Base-by-base conservation (phyloP, 2,329 filamentous ascomycete species). In the Huntiella decipiens region DNA sequence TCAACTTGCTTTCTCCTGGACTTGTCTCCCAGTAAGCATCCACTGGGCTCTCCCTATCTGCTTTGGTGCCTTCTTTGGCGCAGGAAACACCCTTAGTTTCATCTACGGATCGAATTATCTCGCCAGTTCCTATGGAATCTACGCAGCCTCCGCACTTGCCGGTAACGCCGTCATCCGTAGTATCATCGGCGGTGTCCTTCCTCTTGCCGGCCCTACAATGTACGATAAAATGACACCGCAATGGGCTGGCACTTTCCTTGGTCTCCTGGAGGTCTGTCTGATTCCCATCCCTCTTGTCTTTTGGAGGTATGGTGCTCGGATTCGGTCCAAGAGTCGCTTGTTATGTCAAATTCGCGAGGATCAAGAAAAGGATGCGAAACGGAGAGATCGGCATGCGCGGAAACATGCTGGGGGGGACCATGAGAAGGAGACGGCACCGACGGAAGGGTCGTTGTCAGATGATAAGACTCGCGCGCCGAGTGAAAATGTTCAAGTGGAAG, bases 1-100 rank as follows among this genome's bases (percentile, higher is more conserved):
- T 12, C 79, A 94, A 60, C 71, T 95, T 17, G 80, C 79, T 59
- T 95, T 95, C 56, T 76, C 82, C 0, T 94, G 85, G 85, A 93
- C 86, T 0, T 86, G 79, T 50, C 73, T 85, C 0, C 86, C 86
- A 0, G 63, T 62, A 0, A 71, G 73, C 4, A 83, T 92, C 31
- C 86, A 84, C 57, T 92, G 82, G 79, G 76, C 85, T n/a, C 67
- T 75, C 15, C 80, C 83, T 1, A 79, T 92, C 42, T 64, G 82
- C 0, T 83, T 83, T 1, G 83, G 84, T 1, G 71, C 92, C 4
- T 80, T 79, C 0, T 92, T 91, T 54, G 83, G 83, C 7, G 68
- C 72, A 0, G 84, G 84, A 0, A 91, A 88, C 54, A 77, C 73
- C 6, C 68, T 77, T 2, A 75, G 82, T 34, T 92, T 92, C 63